Evolutionary conservation across 768 basidiomycete species (phyloP), one percentile per base, ranked within the genome.

Genomic region (Naganishia vishniacii): DNA sequence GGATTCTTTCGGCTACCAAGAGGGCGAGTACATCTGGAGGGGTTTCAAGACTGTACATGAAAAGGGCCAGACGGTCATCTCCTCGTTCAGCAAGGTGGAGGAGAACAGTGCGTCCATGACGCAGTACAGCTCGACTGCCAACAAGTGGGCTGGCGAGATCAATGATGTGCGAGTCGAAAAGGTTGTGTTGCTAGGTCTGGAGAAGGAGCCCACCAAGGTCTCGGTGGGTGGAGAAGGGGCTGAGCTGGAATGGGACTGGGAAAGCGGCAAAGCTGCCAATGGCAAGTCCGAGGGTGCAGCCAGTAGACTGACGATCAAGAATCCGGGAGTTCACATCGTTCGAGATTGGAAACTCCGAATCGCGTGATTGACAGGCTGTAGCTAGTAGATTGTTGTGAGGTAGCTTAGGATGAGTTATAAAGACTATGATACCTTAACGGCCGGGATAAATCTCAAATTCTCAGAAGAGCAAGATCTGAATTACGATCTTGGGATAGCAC

Each of bases 1-100:
- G 15, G 87, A 87, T 58, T 84, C 87, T 0, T 98, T 85, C 77
- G 79, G 81, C 4, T 86, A 92, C 77, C 79, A 83, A 64, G 73
- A 82, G 6, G 95, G 95, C 31, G 81, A 91, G 64, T 84, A 89
- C 73, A 81, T 95, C 65, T 93, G 89, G 89, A 85, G 90, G 61
- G 80, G 81, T 65, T 89, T 89, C 26, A 82, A 80, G 60, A 81
- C 81, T 74, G 75, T 76, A 32, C 80, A 78, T 78, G 73, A 76
- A 73, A 53, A 65, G 37, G 67, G 81, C 77, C 58, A 74, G 53
- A 80, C 80, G 32, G 71, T 81, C 51, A 72, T 70, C 48, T 88
- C 84, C 73, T 75, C 63, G 8, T 84, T 89, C 72, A 77, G 86
- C 20, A 86, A 81, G 0, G 68, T 74, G 29, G 72, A 72, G 63